Evolutionary conservation across 306 rosid species (phyloP), one percentile per base, ranked within the genome.

Genomic region (Lathyrus aphaca): DNA sequence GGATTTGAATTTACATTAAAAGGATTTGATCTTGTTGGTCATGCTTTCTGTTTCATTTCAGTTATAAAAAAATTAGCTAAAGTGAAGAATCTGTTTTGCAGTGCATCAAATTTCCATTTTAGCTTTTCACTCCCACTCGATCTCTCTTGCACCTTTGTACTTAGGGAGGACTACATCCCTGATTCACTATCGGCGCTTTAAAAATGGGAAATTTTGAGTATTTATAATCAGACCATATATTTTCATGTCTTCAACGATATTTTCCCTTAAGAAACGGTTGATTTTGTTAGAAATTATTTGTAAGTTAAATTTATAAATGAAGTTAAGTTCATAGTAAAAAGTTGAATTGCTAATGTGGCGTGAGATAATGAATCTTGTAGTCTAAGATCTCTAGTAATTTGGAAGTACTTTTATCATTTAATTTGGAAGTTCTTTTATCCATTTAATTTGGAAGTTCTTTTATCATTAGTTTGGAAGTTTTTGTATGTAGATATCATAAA

Each of bases 261-360:
- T 6, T 49, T 76, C 11, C 11, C 18, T 53, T 15, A 37, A 43
- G 21, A 39, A 59, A 25, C 38, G 68, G n/a, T 62, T 68, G 63
- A 53, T 53, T 46, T 54, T 9, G 45, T 58, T 4, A 46, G 48
- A 11, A 40, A 72, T 43, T 19, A 44, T 18, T 17, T 61, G 16
- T 15, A 4, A 23, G 56, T 66, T 2, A 19, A 63, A 42, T 40
- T 18, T 62, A 18, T 62, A 19, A 35, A 6, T 35, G 39, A 6
- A 23, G 56, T 66, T 2, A 19, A 63, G 8, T 40, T 18, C 19
- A 18, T 62, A 40, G 18, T 40, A 8, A 44, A 53, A 75, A 59
- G 60, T 67, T 78, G 35, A 67, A 46, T 79, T 62, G 64, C 53
- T 40, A 49, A 16, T 44, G 30, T 35, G 62, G 39, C 56, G 23